Evolutionary conservation across 2,329 filamentous ascomycete species (phyloP).

Genomic region (Cercospora canescens): DNA sequence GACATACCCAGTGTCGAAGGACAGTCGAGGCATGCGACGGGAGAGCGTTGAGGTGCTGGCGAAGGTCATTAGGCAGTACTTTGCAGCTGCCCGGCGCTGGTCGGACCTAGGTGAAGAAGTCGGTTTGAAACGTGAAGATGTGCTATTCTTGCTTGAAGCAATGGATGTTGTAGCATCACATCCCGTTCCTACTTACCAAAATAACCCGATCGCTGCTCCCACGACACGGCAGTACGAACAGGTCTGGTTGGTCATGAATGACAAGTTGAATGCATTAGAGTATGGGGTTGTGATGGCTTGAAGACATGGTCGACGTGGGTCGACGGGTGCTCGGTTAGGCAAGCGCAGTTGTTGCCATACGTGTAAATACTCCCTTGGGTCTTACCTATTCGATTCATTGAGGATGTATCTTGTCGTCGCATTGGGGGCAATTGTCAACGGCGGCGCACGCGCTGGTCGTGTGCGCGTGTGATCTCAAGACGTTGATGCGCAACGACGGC

Average conservation of each 20-base stretch:
- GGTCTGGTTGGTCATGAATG: neutral
- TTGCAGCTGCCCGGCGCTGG: neutral
- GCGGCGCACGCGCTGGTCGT: no score
- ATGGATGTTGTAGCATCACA: conserved; percentile 29
- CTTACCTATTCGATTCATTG: no score
- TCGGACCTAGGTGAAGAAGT: neutral
- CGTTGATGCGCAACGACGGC: no score
- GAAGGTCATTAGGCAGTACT: conserved; percentile 14
- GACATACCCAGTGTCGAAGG: conserved; percentile 23
- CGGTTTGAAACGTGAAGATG: conserved; percentile 12
- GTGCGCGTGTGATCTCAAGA: no score
- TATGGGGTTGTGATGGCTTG: neutral
- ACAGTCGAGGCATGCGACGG: conserved; percentile 25
- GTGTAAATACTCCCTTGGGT: no score
- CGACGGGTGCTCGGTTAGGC: neutral
- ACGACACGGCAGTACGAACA: neutral
- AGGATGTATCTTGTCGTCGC: no score
- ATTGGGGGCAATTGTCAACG: no score
- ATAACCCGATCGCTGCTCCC: neutral
- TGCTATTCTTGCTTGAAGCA: conserved; percentile 23
- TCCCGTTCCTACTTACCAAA: conserved; percentile 17
- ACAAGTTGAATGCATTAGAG: neutral
- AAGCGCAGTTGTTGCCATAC: no score
- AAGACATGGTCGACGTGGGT: neutral
- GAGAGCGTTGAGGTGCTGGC: conserved; percentile 29